Percentiles rank a stretch among this genome's conserved stretches.
These are phyloP conservation scores for Penicillium ochrochloron DNA, from an alignment of 495 filamentous ascomycete genomes.

Conservation along the genomic window DNA sequence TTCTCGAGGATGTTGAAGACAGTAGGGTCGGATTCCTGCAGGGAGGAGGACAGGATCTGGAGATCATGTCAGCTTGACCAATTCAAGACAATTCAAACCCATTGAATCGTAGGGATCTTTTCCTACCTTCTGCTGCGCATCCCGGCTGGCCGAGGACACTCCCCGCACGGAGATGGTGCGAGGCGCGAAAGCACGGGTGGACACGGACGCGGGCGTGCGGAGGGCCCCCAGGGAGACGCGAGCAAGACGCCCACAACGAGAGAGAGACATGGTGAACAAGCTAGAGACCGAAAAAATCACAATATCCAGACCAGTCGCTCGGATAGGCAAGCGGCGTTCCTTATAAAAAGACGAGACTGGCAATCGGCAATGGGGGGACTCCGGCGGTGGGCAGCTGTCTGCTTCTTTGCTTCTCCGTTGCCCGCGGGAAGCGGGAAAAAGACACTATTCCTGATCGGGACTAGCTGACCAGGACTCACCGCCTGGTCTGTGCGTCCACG, in stretches of 20 bases:
- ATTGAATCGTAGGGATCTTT: constrained; percentile 12
- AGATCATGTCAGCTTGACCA: constrained; percentile 12
- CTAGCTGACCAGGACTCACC: constrained; percentile 29
- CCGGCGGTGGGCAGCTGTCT: constrained; percentile 27
- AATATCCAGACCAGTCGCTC: constrained; percentile 3
- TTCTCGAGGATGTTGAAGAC: constrained; percentile 89
- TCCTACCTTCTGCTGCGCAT: constrained; percentile 50
- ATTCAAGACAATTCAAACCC: background rate
- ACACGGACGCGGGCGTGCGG: constrained; percentile 26
- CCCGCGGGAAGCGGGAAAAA: constrained; percentile 48
- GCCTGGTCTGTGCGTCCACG: constrained; percentile 34
- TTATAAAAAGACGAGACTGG: constrained; percentile 22
- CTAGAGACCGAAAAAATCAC: constrained; percentile 16
- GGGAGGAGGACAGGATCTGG: constrained; percentile 77
- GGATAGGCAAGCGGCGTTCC: constrained; percentile 29
- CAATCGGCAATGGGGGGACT: background rate
- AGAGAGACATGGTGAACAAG: constrained; percentile 39
- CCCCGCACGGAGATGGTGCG: constrained; percentile 38
- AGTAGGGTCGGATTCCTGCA: constrained; percentile 84
- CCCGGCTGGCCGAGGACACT: constrained; percentile 45
- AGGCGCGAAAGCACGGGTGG: constrained; percentile 30
- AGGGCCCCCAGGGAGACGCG: constrained; percentile 45
- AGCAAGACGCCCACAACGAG: constrained; percentile 50
- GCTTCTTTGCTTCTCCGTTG: constrained; percentile 40
- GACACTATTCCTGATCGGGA: constrained; percentile 29